Evolutionary conservation across 352 stramenopile genomes (phyloP).

Genomic region (Globisporangium parvum): DNA sequence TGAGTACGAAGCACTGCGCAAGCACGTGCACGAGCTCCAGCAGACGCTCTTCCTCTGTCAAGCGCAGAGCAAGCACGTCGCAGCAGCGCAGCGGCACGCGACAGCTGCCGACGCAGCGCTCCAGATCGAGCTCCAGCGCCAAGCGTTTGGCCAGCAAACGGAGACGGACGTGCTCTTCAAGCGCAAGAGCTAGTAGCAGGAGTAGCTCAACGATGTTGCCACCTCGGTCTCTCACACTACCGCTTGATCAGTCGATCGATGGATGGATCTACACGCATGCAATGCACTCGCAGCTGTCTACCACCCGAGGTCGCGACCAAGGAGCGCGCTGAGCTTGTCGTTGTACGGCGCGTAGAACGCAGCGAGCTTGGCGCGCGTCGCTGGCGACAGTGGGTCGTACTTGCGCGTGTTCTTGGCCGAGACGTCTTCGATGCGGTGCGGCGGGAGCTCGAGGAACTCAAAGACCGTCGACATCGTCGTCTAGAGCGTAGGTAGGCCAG

Average conservation of each 20-base stretch:
- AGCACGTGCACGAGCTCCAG: constrained; percentile 58
- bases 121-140: constrained; percentile 26
- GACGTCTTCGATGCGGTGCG: constrained; percentile 73
- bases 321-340: constrained; percentile 55
- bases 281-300: constrained; percentile 7
- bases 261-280: background rate
- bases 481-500: constrained; percentile 20
- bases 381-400: constrained; percentile 66
- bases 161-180: constrained; percentile 65
- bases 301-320: constrained; percentile 62
- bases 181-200: constrained; percentile 12
- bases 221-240: background rate
- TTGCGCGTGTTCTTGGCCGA: constrained; percentile 85
- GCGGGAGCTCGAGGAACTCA: constrained; percentile 76
- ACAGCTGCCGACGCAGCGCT: constrained; percentile 26
- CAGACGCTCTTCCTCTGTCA: constrained; percentile 65
- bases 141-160: constrained; percentile 49
- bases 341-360: constrained; percentile 85
- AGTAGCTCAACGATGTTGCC: constrained; percentile 9
- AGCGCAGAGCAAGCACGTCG: constrained; percentile 38
- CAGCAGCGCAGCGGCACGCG: constrained; percentile 28
- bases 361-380: constrained; percentile 47
- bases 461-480: constrained; percentile 81
- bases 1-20: constrained; percentile 42
- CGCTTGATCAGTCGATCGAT: too few relatives aligned